Evolutionary conservation across 2,329 filamentous ascomycete species (phyloP).

Genomic region (Capronia epimyces): DNA sequence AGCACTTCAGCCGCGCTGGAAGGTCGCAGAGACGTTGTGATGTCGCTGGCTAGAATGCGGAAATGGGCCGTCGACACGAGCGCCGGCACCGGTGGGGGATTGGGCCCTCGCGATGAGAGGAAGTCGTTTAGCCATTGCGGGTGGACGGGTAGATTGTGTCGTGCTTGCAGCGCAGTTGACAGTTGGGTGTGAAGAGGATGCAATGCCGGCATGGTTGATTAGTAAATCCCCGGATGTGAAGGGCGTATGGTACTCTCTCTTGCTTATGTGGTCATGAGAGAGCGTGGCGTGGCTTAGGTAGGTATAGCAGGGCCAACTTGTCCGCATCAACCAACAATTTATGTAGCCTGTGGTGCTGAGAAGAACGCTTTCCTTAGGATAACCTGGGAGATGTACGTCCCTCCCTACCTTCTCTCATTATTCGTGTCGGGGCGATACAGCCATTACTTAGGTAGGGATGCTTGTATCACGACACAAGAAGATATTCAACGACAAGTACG

Average conservation of each 20-base stretch:
- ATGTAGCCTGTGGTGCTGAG: no score
- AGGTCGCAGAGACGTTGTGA: slow-evolving; percentile 55
- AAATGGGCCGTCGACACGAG: slow-evolving; percentile 74
- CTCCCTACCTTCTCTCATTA: no score
- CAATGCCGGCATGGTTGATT: slow-evolving; percentile 1
- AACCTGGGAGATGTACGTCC: no score
- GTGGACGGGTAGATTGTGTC: slow-evolving; percentile 27
- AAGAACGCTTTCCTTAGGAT: no score
- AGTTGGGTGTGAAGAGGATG: slow-evolving; percentile 20
- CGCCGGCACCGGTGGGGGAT: slow-evolving; percentile 56
- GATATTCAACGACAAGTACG: no score
- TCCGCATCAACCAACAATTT: no score
- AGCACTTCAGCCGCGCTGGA: slow-evolving; percentile 44
- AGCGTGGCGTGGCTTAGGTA: no score
- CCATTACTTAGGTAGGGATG: no score
- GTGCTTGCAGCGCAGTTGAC: slow-evolving; percentile 17
- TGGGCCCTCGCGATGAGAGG: slow-evolving; percentile 50
- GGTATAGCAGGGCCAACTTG: no score
- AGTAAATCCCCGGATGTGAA: background rate
- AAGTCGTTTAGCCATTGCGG: slow-evolving; percentile 46
- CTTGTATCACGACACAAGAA: no score
- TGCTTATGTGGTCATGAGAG: no score
- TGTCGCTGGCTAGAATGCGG: slow-evolving; percentile 71
- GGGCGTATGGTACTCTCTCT: background rate
- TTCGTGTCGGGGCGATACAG: no score